phyloP scores from a whole-genome alignment of 495 filamentous ascomycete genomes.

The Hypoxylon crocopeplum region DNA sequence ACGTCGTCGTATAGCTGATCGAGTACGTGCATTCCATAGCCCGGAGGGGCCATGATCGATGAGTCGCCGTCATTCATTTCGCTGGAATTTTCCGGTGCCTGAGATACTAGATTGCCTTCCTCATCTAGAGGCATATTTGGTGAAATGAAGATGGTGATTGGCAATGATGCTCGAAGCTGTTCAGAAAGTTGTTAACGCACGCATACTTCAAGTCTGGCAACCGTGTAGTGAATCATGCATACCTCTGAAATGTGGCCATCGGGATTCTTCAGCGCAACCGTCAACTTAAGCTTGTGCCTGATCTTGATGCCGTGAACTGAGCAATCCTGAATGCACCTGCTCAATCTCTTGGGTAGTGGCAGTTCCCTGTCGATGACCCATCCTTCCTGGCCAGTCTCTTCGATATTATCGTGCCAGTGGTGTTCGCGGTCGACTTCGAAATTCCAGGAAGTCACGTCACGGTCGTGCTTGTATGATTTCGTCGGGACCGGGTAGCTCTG shows the following conservation, averaged over 20 bases:
- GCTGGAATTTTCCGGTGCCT: slow-evolving; percentile 52
- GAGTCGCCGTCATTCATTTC: slow-evolving; percentile 37
- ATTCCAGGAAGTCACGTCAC: slow-evolving; percentile 68
- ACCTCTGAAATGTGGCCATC: slow-evolving; percentile 93
- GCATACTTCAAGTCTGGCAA: not conserved
- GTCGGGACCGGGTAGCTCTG: slow-evolving; percentile 56
- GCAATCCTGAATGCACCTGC: slow-evolving; percentile 83
- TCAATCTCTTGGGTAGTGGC: slow-evolving; percentile 76
- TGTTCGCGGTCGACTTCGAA: slow-evolving; percentile 63
- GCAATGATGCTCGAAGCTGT: slow-evolving; percentile 81
- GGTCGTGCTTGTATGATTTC: slow-evolving; percentile 65
- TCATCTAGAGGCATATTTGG: slow-evolving; percentile 86
- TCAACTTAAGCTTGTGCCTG: slow-evolving; percentile 83
- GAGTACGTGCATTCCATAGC: slow-evolving; percentile 84
- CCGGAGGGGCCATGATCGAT: slow-evolving; percentile 73
- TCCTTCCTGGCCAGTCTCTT: slow-evolving; percentile 73
- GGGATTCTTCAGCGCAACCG: slow-evolving; percentile 87
- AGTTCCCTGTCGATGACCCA: slow-evolving; percentile 75
- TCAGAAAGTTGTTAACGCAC: slow-evolving; percentile 17
- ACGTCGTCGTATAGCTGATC: slow-evolving; percentile 90
- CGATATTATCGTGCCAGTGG: slow-evolving; percentile 70
- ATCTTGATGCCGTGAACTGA: slow-evolving; percentile 85
- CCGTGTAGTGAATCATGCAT: slow-evolving; percentile 37
- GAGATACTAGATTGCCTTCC: slow-evolving; percentile 71
- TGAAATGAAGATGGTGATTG: slow-evolving; percentile 91